phyloP scores from a whole-genome alignment of 2,329 filamentous ascomycete species.

The Fusarium xylarioides region DNA sequence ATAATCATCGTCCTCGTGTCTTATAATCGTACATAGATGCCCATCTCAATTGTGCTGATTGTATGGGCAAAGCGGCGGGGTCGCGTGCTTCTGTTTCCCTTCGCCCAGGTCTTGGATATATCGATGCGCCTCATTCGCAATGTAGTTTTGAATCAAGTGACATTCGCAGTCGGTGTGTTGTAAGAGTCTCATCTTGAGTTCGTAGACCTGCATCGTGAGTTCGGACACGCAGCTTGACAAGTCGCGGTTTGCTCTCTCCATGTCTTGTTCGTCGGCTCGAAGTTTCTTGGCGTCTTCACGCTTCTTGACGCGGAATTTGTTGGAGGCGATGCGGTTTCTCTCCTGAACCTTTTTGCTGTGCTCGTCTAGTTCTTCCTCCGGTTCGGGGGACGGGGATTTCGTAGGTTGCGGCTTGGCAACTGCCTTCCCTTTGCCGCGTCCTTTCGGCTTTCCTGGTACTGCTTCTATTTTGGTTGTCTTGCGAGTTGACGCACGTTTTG shows the following conservation, averaged over 20 bases:
- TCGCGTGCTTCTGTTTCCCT: background rate
- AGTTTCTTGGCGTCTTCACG: constrained; percentile 26
- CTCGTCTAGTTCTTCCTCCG: background rate
- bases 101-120: constrained; percentile 16
- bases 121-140: constrained; percentile 25
- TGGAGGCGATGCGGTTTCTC: constrained; percentile 41
- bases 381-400: background rate
- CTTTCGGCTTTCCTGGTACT: background rate
- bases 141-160: constrained; percentile 35
- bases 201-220: constrained; percentile 29
- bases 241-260: constrained; percentile 27
- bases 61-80: background rate
- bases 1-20: background rate
- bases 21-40: background rate
- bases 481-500: background rate
- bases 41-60: background rate
- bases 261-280: constrained; percentile 18
- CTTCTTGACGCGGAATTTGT: constrained; percentile 39
- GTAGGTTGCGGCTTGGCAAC: background rate
- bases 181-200: constrained; percentile 37
- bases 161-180: constrained; percentile 40
- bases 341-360: constrained; percentile 2
- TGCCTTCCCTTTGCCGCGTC: background rate
- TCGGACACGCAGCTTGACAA: constrained; percentile 14
- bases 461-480: background rate